phyloP scores from a whole-genome alignment of 352 stramenopile species.

The Albugo laibachii region DNA sequence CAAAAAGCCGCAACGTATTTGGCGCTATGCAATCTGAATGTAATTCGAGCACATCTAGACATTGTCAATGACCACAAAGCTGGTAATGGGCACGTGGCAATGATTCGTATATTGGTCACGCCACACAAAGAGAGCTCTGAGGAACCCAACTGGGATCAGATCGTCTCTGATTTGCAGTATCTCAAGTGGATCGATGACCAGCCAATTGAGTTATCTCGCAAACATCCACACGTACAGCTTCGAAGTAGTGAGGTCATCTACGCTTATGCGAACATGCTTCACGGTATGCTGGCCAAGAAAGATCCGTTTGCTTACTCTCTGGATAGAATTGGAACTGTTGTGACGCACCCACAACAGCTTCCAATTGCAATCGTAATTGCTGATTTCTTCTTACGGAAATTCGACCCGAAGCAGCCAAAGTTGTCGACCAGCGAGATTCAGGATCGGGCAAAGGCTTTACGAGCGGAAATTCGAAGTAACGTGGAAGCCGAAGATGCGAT shows the following conservation, averaged over 20 bases:
- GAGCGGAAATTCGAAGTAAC: conserved; percentile 57
- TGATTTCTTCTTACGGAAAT: conserved; percentile 89
- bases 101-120: conserved; percentile 68
- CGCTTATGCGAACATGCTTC: conserved; percentile 87
- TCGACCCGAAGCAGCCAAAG: conserved; percentile 29
- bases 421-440: conserved; percentile 26
- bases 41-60: conserved; percentile 88
- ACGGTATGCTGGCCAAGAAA: conserved; percentile 87
- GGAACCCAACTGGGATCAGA: conserved; percentile 62
- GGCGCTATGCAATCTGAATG: conserved; percentile 87
- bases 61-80: conserved; percentile 79
- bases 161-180: conserved; percentile 76
- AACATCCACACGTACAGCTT: conserved; percentile 82
- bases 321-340: conserved; percentile 84
- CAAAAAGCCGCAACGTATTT: conserved; percentile 76
- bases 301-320: conserved; percentile 90
- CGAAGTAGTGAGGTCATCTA: conserved; percentile 89
- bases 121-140: conserved; percentile 30
- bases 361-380: conserved; percentile 80
- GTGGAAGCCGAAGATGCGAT: conserved; percentile 55
- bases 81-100: conserved; percentile 37
- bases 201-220: conserved; percentile 49
- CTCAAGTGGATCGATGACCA: conserved; percentile 75
- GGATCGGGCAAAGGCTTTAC: conserved; percentile 23
- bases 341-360: conserved; percentile 83